Evolutionary conservation across 306 rosid species (phyloP).

Genomic region (Fragaria nilgerrensis): DNA sequence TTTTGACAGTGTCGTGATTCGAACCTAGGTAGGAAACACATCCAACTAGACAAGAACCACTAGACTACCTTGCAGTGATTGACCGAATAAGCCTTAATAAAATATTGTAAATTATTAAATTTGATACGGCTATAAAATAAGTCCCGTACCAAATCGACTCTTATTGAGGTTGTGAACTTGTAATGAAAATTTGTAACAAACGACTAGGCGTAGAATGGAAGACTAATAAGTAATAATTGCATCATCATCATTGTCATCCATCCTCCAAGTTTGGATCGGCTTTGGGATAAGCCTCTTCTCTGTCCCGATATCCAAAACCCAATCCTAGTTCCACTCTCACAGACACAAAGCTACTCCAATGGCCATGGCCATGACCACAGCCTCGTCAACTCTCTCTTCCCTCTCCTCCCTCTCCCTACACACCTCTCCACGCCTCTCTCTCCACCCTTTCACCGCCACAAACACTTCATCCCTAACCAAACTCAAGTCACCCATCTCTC

Average conservation of each 20-base stretch:
- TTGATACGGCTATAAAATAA: too few species aligned
- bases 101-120: too few species aligned
- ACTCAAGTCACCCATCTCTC: constrained; percentile 24
- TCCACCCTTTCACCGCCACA: constrained; percentile 30
- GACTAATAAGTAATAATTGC: neutral
- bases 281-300: constrained; percentile 7
- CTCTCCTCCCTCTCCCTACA: constrained; percentile 63
- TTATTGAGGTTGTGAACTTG: too few species aligned
- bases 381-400: constrained; percentile 46
- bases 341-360: neutral
- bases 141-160: too few species aligned
- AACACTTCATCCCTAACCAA: constrained; percentile 27
- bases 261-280: neutral
- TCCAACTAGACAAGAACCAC: too few species aligned
- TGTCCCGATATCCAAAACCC: constrained; percentile 2
- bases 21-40: too few species aligned
- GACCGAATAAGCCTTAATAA: too few species aligned
- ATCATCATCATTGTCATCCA: constrained; percentile 1
- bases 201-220: neutral
- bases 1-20: too few species aligned
- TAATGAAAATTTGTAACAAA: neutral
- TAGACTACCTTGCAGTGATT: too few species aligned
- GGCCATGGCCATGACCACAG: constrained; percentile 47
- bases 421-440: constrained; percentile 36
- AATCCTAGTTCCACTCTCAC: neutral